phyloP scores from a whole-genome alignment of 495 filamentous ascomycete genomes.

The Tuber borchii region DNA sequence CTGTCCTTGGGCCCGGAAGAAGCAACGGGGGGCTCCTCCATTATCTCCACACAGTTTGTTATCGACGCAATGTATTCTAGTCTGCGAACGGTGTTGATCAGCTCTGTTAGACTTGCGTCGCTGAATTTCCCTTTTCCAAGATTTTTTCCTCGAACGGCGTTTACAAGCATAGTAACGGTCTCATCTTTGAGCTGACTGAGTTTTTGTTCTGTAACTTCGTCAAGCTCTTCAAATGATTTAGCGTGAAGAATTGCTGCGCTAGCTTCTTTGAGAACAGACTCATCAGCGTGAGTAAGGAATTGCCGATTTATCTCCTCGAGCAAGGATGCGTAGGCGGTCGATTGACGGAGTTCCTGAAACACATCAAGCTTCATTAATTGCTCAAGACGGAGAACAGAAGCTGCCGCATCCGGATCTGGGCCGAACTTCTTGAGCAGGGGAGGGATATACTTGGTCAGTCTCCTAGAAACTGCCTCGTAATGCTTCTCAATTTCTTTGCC shows the following conservation, averaged over 20 bases:
- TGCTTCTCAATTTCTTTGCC: conserved; percentile 54
- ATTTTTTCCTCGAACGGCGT: conserved; percentile 61
- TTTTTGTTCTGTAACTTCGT: conserved; percentile 74
- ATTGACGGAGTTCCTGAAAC: conserved; percentile 81
- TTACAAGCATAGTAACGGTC: conserved; percentile 60
- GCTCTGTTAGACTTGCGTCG: conserved; percentile 55
- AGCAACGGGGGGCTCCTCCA: conserved; percentile 55
- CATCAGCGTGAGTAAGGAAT: conserved; percentile 82
- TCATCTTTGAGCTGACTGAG: conserved; percentile 80
- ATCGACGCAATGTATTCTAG: conserved; percentile 77
- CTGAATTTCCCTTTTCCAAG: conserved; percentile 57
- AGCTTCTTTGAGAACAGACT: conserved; percentile 77
- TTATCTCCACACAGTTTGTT: conserved; percentile 62
- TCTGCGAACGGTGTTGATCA: conserved; percentile 74
- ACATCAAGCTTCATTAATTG: conserved; percentile 78
- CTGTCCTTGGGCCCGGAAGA: conserved; percentile 47
- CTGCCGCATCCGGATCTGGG: conserved; percentile 74
- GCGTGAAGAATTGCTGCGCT: conserved; percentile 77
- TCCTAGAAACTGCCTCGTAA: conserved; percentile 36
- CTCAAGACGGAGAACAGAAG: conserved; percentile 77
- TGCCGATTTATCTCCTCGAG: conserved; percentile 91
- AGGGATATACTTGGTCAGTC: conserved; percentile 71
- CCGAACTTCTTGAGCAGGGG: conserved; percentile 86
- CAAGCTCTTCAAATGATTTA: conserved; percentile 73
- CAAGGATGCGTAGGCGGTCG: conserved; percentile 69